Conservation (phyloP, 164 flowering plant genomes). For the Amborella trichopoda region DNA sequence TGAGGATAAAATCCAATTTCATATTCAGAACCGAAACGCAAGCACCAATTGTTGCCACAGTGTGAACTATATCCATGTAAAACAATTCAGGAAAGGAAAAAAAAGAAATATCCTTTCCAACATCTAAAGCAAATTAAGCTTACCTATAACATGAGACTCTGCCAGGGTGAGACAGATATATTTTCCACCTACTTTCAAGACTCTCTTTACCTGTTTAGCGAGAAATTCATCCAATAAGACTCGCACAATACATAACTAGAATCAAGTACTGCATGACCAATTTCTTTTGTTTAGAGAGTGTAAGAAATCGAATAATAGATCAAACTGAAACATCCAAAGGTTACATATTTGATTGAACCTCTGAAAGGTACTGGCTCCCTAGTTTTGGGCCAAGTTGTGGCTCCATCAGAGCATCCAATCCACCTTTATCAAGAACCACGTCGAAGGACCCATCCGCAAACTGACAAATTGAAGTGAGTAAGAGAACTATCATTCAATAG, state of each 20-base stretch:
- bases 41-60: background rate
- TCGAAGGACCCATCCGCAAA: conserved; percentile 54
- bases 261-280: too few species aligned
- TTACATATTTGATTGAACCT: too few species aligned
- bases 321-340: conserved; percentile 2
- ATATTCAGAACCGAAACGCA: too few species aligned
- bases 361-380: conserved; percentile 70
- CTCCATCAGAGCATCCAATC: conserved; percentile 98
- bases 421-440: conserved; percentile 83
- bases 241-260: too few species aligned
- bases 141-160: conserved; percentile 92
- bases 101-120: background rate
- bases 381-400: conserved; percentile 68
- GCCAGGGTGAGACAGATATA: conserved; percentile 81
- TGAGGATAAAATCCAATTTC: too few species aligned
- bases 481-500: background rate
- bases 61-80: too few species aligned
- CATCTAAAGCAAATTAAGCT: conserved; percentile 3
- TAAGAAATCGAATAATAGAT: too few species aligned
- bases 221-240: background rate
- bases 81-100: background rate
- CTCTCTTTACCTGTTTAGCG: conserved; percentile 67
- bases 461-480: conserved; percentile 24
- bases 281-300: too few species aligned
- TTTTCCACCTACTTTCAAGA: conserved; percentile 52